A percentile compares a stretch with the other conserved stretches of the same genome.
Conservation (phyloP, 306 rosid species). For the Vicia sativa region DNA sequence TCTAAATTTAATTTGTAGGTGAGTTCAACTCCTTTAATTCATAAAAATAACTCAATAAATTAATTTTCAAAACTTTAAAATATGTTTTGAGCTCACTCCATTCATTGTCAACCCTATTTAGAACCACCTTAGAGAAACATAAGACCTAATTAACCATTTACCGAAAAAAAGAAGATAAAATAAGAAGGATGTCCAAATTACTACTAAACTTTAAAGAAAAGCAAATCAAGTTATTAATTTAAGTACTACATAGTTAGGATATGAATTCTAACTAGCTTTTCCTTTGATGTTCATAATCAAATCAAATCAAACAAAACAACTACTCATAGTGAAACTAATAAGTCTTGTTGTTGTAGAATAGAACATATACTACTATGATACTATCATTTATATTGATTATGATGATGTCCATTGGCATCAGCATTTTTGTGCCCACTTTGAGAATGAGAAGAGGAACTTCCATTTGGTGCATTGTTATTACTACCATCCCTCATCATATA, state of each 20-base stretch:
- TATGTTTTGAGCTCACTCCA: too few relatives aligned
- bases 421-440: slow-evolving; percentile 21
- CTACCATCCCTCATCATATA: slow-evolving; percentile 2
- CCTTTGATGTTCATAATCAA: background rate
- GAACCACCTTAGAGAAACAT: too few relatives aligned
- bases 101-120: too few relatives aligned
- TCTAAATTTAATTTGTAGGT: too few relatives aligned
- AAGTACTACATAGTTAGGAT: slow-evolving; percentile 20
- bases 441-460: slow-evolving; percentile 38
- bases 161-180: background rate
- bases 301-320: background rate
- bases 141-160: too few relatives aligned
- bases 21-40: too few relatives aligned
- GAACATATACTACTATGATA: too few relatives aligned
- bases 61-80: too few relatives aligned
- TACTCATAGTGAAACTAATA: background rate
- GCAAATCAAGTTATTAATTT: slow-evolving; percentile 7
- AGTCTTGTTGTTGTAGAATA: background rate
- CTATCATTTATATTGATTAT: slow-evolving; percentile 32
- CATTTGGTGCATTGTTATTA: slow-evolving; percentile 7
- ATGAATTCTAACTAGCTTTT: slow-evolving; percentile 17
- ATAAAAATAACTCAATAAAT: too few relatives aligned
- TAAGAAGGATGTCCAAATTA: background rate
- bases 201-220: background rate
- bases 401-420: slow-evolving; percentile 38